Percentiles rank a stretch among this genome's conserved stretches.
phyloP scores from a whole-genome alignment of 306 rosid genomes.

The Vigna angularis region DNA sequence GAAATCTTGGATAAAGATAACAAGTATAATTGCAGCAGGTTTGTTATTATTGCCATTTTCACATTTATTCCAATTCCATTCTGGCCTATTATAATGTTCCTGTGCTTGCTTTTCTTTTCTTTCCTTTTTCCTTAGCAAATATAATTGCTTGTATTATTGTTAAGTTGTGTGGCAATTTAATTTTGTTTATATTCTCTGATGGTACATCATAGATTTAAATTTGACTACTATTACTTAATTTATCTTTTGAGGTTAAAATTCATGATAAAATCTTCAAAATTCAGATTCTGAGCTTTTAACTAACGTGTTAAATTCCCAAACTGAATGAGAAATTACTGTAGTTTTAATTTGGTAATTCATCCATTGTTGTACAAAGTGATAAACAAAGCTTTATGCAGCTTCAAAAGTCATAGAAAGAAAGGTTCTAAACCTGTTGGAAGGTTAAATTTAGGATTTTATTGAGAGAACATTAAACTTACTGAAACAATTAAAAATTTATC shows the following conservation, averaged over 20 bases:
- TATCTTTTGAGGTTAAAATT: conserved; percentile 17
- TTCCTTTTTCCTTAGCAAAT: background rate
- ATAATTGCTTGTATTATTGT: conserved; percentile 21
- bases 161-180: background rate
- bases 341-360: background rate
- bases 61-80: background rate
- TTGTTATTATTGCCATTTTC: conserved; percentile 35
- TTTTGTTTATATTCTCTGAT: background rate
- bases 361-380: background rate
- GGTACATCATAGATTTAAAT: conserved; percentile 1
- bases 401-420: background rate
- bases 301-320: background rate
- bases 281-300: background rate
- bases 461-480: conserved; percentile 17
- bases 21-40: conserved; percentile 81
- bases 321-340: conserved; percentile 1
- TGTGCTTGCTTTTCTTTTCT: conserved; percentile 9
- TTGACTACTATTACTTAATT: background rate
- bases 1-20: conserved; percentile 78
- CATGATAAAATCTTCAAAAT: conserved; percentile 14
- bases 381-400: background rate
- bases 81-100: conserved; percentile 13
- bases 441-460: conserved; percentile 12
- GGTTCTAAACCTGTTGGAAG: conserved; percentile 7
- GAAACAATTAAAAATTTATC: background rate